A percentile compares a stretch with the other conserved stretches of the same genome.
Conservation (phyloP, 352 stramenopile species). For the Thalassiosira exigua region DNA sequence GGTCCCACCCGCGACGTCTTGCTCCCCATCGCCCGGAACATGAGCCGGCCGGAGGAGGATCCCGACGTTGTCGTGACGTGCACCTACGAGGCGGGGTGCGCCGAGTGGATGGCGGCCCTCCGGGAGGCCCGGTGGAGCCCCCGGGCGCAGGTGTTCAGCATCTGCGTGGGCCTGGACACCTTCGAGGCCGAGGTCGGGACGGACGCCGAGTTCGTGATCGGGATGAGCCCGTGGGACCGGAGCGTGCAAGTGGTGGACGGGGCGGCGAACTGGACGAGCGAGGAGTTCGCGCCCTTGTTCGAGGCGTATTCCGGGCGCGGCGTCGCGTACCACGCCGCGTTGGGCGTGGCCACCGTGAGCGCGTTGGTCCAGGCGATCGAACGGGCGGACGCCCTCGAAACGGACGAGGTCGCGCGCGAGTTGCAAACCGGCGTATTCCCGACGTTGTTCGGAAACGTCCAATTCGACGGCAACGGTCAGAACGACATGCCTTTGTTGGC, state of each 20-base stretch:
- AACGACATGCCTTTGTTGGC: constrained; percentile 1
- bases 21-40: constrained; percentile 19
- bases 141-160: constrained; percentile 38
- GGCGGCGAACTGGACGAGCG: constrained; percentile 29
- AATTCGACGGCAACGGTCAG: constrained; percentile 40
- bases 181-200: constrained; percentile 31
- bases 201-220: constrained; percentile 40
- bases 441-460: constrained; percentile 27
- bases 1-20: constrained; percentile 19
- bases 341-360: constrained; percentile 10
- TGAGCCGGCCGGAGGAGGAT: constrained; percentile 20
- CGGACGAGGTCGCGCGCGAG: constrained; percentile 4
- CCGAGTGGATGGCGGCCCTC: constrained; percentile 23
- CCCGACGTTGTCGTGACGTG: constrained; percentile 47
- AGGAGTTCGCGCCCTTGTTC: constrained; percentile 31
- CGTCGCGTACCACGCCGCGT: constrained; percentile 21
- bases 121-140: constrained; percentile 23
- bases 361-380: constrained; percentile 36
- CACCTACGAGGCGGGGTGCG: constrained; percentile 32
- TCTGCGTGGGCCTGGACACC: constrained; percentile 40
- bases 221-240: constrained; percentile 30
- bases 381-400: constrained; percentile 9
- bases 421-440: constrained; percentile 16
- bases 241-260: constrained; percentile 18
- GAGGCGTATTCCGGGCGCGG: background rate